A percentile compares a stretch with the other conserved stretches of the same genome.
phyloP scores from a whole-genome alignment of 2,329 filamentous ascomycete species.

The Fusarium secorum region DNA sequence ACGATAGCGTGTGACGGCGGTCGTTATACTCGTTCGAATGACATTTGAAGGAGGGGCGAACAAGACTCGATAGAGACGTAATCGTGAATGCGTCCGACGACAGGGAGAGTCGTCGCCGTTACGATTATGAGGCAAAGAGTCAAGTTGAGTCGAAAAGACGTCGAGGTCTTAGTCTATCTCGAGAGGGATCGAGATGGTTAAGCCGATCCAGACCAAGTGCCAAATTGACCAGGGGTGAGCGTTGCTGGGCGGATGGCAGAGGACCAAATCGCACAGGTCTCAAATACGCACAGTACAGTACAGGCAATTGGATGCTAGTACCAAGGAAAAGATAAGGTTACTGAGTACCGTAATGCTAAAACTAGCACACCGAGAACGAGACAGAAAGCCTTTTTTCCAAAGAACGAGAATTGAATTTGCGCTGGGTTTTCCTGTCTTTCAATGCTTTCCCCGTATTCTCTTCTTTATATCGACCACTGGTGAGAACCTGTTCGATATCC shows the following conservation, averaged over 20 bases:
- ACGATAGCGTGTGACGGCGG: constrained; percentile 42
- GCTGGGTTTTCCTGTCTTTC: constrained; percentile 13
- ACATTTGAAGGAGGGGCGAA: constrained; percentile 44
- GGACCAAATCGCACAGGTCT: constrained; percentile 28
- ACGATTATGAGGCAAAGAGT: constrained; percentile 13
- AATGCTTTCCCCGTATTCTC: background rate
- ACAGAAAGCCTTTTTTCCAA: constrained; percentile 13
- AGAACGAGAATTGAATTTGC: constrained; percentile 27
- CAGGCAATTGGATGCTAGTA: background rate
- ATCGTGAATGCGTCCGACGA: constrained; percentile 15
- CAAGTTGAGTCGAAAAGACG: constrained; percentile 20
- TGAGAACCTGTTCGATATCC: constrained; percentile 4
- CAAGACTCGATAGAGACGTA: constrained; percentile 33
- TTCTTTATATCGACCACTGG: constrained; percentile 10
- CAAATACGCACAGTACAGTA: constrained; percentile 33
- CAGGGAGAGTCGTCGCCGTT: constrained; percentile 28
- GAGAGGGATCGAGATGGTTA: constrained; percentile 30
- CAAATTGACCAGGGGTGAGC: constrained; percentile 34
- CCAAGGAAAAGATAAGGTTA: constrained; percentile 25
- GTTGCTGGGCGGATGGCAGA: constrained; percentile 41
- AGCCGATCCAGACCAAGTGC: constrained; percentile 30
- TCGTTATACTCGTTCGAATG: constrained; percentile 45
- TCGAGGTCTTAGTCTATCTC: constrained; percentile 29
- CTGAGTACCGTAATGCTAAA: constrained; percentile 23
- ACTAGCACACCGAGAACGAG: constrained; percentile 26